Percentiles rank a stretch among this genome's conserved stretches.
Evolutionary conservation across 139 green algal genomes (phyloP).

Genomic region (Chlorella ohadii): DNA sequence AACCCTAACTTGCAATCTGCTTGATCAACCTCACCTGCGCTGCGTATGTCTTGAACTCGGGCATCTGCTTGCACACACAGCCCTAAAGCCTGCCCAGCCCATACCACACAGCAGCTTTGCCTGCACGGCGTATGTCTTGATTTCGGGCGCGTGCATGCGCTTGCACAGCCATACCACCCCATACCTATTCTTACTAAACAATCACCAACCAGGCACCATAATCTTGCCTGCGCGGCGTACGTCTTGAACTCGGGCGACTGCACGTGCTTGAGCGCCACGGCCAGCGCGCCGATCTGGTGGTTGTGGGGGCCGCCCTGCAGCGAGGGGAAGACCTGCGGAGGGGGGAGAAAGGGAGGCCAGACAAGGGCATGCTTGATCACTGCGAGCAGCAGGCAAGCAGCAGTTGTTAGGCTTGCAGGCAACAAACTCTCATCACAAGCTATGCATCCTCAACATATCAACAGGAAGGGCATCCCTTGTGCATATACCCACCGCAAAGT

Average conservation of each 20-base stretch:
- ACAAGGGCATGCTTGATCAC: not conserved
- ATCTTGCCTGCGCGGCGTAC: slow-evolving; percentile 61
- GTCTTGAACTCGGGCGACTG: slow-evolving; percentile 63
- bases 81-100: too few species aligned
- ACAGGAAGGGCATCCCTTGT: too few species aligned
- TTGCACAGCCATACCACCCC: slow-evolving; percentile 85
- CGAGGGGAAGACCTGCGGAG: slow-evolving; percentile 75
- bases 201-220: too few species aligned
- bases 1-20: too few species aligned
- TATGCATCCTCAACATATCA: too few species aligned
- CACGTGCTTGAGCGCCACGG: slow-evolving; percentile 84
- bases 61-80: too few species aligned
- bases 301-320: slow-evolving; percentile 92
- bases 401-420: too few species aligned
- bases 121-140: slow-evolving; percentile 64
- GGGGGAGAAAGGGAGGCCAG: not conserved
- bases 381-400: too few species aligned
- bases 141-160: slow-evolving; percentile 61
- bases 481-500: slow-evolving; percentile 79
- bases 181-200: too few species aligned
- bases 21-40: slow-evolving; percentile 54
- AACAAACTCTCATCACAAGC: too few species aligned
- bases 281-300: slow-evolving; percentile 90
- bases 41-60: slow-evolving; percentile 71
- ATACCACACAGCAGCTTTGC: not conserved